phyloP scores from a whole-genome alignment of 2,329 filamentous ascomycete genomes.

The Venturia pyrina region DNA sequence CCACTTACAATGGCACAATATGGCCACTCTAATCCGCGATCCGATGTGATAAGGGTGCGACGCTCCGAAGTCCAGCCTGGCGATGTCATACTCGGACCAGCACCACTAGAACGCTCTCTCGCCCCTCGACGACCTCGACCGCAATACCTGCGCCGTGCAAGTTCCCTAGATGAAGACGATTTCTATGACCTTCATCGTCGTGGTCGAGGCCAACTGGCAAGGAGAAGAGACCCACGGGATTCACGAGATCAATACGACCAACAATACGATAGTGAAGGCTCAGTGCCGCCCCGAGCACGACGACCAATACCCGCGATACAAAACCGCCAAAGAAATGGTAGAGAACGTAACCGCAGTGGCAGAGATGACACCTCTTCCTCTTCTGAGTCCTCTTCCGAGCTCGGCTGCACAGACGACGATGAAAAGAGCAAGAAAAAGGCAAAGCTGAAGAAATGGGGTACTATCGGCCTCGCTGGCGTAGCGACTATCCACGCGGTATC shows the following conservation, averaged over 20 bases:
- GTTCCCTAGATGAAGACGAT: not conserved
- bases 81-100: slow-evolving; percentile 5
- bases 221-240: not conserved
- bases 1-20: not conserved
- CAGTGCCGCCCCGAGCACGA: slow-evolving; percentile 2
- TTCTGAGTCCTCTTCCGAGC: slow-evolving; percentile 2
- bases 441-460: slow-evolving; percentile 3
- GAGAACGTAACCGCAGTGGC: not conserved
- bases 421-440: slow-evolving; percentile 9
- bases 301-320: not conserved
- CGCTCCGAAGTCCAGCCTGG: slow-evolving; percentile 1
- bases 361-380: not conserved
- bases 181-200: not conserved
- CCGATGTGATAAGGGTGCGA: not conserved
- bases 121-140: not conserved
- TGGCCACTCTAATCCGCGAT: not conserved
- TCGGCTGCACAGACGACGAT: slow-evolving; percentile 7
- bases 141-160: not conserved
- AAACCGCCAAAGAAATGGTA: not conserved
- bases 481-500: slow-evolving; percentile 3
- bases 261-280: slow-evolving; percentile 2
- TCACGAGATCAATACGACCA: not conserved
- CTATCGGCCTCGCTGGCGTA: slow-evolving; percentile 4
- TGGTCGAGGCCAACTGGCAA: not conserved
- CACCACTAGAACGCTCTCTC: not conserved